Conservation (phyloP, 805 yeast genomes). For the Kurtzmaniella fragi region DNA sequence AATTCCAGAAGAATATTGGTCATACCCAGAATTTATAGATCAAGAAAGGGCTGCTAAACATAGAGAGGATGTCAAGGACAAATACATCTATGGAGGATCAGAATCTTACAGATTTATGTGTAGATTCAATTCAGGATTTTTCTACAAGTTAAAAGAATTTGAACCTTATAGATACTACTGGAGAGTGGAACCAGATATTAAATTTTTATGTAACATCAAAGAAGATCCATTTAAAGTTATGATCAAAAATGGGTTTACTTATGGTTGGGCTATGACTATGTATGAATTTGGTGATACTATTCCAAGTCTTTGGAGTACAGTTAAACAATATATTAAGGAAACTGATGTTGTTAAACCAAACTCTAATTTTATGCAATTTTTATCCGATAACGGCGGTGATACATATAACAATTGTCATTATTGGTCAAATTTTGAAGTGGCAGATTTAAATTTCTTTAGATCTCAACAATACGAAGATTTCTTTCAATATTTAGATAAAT, state of each 20-base stretch:
- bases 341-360: conserved; percentile 30
- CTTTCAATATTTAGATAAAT: conserved; percentile 56
- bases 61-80: conserved; percentile 32
- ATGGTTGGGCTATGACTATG: conserved; percentile 65
- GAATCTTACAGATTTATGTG: conserved; percentile 71
- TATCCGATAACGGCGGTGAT: conserved; percentile 10
- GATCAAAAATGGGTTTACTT: conserved; percentile 49
- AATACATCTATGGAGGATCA: conserved; percentile 53
- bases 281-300: conserved; percentile 62
- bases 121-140: conserved; percentile 47
- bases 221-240: conserved; percentile 59
- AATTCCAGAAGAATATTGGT: conserved; percentile 64
- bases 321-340: conserved; percentile 38
- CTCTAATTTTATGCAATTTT: conserved; percentile 9
- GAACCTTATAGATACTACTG: conserved; percentile 63
- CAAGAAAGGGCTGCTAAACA: conserved; percentile 23
- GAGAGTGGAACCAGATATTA: conserved; percentile 72
- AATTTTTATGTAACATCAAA: conserved; percentile 55
- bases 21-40: conserved; percentile 63
- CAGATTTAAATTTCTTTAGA: conserved; percentile 66
- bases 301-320: conserved; percentile 57
- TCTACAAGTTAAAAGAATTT: conserved; percentile 56
- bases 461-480: conserved; percentile 50
- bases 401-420: conserved; percentile 72
- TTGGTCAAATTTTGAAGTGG: conserved; percentile 79